A percentile compares a stretch with the other conserved stretches of the same genome.
These are phyloP conservation scores for Candida odintsovae DNA, from an alignment of 805 yeast species.

Conservation along the genomic window DNA sequence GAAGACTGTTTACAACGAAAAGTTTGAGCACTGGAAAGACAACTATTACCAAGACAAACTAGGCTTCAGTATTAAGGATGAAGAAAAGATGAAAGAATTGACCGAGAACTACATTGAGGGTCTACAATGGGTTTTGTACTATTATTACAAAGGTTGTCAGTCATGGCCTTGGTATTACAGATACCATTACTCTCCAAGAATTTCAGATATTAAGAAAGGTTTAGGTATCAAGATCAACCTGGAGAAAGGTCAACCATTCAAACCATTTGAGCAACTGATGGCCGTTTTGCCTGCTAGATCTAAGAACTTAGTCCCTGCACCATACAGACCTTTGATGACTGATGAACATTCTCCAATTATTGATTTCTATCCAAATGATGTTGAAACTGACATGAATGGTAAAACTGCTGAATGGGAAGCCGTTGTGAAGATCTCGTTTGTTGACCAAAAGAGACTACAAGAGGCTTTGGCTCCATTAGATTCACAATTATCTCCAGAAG, in stretches of 20 bases:
- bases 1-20: constrained; percentile 61
- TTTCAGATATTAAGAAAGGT: constrained; percentile 78
- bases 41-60: constrained; percentile 81
- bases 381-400: constrained; percentile 86
- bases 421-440: constrained; percentile 87
- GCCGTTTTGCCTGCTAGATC: constrained; percentile 96
- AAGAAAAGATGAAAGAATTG: constrained; percentile 52
- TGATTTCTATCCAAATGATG: constrained; percentile 87
- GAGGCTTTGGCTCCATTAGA: constrained; percentile 69
- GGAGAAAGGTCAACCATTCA: constrained; percentile 71
- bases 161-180: constrained; percentile 95
- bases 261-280: constrained; percentile 95
- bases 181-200: constrained; percentile 91
- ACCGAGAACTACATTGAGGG: constrained; percentile 88
- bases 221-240: constrained; percentile 58
- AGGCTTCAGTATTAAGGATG: constrained; percentile 54
- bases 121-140: constrained; percentile 91
- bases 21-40: constrained; percentile 79
- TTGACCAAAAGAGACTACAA: constrained; percentile 71
- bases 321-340: constrained; percentile 77
- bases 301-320: constrained; percentile 65
- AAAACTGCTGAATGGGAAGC: constrained; percentile 98
- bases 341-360: constrained; percentile 83
- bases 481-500: constrained; percentile 58
- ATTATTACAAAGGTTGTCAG: constrained; percentile 84